These are phyloP conservation scores for Pichia kudriavzevii DNA, from an alignment of 1,139 yeast genomes.

Conservation along the genomic window DNA sequence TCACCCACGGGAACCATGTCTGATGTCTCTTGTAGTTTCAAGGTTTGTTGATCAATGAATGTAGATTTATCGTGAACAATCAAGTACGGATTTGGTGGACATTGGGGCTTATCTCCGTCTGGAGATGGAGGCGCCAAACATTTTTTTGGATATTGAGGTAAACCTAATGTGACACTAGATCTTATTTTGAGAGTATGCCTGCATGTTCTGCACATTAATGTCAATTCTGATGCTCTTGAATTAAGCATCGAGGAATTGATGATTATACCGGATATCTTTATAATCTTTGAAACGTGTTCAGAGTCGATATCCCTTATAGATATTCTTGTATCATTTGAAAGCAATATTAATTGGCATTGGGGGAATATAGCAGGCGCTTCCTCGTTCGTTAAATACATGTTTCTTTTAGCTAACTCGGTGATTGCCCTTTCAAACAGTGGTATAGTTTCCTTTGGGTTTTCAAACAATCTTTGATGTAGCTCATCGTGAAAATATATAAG, in stretches of 20 bases:
- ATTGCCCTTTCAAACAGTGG: conserved; percentile 88
- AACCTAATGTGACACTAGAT: conserved; percentile 74
- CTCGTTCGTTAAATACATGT: conserved; percentile 53
- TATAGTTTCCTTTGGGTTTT: conserved; percentile 83
- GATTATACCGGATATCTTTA: conserved; percentile 86
- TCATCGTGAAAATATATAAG: conserved; percentile 84
- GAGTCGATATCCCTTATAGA: conserved; percentile 81
- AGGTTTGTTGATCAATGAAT: conserved; percentile 89
- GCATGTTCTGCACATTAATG: conserved; percentile 83
- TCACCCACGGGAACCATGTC: conserved; percentile 99
- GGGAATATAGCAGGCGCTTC: conserved; percentile 60
- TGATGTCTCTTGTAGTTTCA: conserved; percentile 92
- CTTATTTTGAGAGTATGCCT: conserved; percentile 65
- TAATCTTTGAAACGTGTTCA: conserved; percentile 81
- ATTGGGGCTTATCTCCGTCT: conserved; percentile 51
- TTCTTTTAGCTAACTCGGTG: conserved; percentile 81
- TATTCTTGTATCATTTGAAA: conserved; percentile 64
- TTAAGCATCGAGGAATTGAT: conserved; percentile 86
- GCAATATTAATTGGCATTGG: conserved; percentile 71
- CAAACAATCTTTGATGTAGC: conserved; percentile 71
- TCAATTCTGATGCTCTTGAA: conserved; percentile 80
- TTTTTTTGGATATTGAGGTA: conserved; percentile 62
- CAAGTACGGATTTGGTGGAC: conserved; percentile 89
- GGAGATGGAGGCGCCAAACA: conserved; percentile 55
- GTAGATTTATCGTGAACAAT: conserved; percentile 89